A percentile compares a stretch with the other conserved stretches of the same genome.
Conservation (phyloP, 345 rosid species). For the Eutrema heterophyllum region DNA sequence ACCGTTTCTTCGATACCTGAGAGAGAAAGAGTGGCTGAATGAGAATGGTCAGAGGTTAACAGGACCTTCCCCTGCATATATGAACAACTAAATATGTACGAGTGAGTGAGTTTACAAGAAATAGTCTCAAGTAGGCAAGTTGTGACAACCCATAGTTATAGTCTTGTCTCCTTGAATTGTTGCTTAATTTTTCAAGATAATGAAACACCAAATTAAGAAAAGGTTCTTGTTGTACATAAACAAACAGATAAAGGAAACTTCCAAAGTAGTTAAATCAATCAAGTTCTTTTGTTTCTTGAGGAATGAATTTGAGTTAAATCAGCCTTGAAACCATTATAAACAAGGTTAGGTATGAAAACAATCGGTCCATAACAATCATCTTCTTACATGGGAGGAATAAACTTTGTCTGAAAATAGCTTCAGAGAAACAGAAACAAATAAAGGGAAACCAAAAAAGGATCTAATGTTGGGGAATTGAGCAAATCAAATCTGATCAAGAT, state of each 20-base stretch:
- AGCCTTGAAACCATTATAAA: background rate
- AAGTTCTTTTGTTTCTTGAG: background rate
- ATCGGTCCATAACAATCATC: conserved; percentile 20
- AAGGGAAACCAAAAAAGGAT: background rate
- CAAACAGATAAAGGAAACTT: background rate
- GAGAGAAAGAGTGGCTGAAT: conserved; percentile 66
- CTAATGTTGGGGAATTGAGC: background rate
- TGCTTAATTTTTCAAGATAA: background rate
- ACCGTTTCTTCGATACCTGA: conserved; percentile 66
- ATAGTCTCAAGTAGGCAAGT: background rate
- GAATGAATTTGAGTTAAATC: background rate
- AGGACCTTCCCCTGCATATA: conserved; percentile 44
- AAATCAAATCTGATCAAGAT: conserved; percentile 22
- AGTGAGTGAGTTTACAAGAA: conserved; percentile 1
- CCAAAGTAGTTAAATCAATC: background rate
- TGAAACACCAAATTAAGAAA: background rate
- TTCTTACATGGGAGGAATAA: conserved; percentile 22
- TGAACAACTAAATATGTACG: conserved; percentile 40
- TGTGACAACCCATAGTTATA: background rate
- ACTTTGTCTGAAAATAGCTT: conserved; percentile 26
- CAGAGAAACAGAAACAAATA: conserved; percentile 20
- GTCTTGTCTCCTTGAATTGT: background rate
- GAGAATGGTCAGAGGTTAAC: conserved; percentile 54
- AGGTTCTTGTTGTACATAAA: conserved; percentile 4
- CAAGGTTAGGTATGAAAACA: background rate